Percentiles rank a stretch among this genome's conserved stretches.
Conservation (phyloP, 345 rosid genomes). For the Gossypium anomalum region DNA sequence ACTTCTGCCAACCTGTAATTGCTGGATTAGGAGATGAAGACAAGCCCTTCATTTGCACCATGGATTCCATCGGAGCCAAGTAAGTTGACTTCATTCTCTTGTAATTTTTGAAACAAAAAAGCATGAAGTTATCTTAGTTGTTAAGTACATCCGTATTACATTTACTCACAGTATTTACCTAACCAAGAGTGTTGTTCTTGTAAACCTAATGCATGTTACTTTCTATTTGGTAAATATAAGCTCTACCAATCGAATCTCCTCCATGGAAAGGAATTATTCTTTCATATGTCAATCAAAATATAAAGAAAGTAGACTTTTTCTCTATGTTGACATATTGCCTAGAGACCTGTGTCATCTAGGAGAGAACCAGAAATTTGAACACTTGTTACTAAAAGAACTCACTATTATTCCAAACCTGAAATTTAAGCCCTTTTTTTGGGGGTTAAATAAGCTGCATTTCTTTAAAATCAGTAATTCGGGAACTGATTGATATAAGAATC, state of each 20-base stretch:
- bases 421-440: background rate
- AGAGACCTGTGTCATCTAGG: background rate
- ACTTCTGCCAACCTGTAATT: constrained; percentile 94
- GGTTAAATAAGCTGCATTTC: background rate
- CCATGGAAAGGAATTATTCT: background rate
- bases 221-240: constrained; percentile 18
- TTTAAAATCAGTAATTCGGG: background rate
- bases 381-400: background rate
- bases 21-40: constrained; percentile 92
- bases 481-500: background rate
- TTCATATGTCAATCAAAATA: background rate
- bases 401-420: background rate
- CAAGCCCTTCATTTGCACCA: constrained; percentile 93
- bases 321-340: background rate
- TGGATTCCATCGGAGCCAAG: constrained; percentile 99
- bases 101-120: background rate
- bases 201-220: background rate
- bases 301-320: background rate
- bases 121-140: background rate
- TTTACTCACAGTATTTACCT: background rate
- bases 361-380: background rate
- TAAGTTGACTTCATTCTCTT: constrained; percentile 36
- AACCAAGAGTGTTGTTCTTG: background rate
- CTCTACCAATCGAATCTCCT: background rate
- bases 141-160: background rate